Evolutionary conservation across 2,329 filamentous ascomycete genomes (phyloP).

Genomic region (Colletotrichum cuscutae): DNA sequence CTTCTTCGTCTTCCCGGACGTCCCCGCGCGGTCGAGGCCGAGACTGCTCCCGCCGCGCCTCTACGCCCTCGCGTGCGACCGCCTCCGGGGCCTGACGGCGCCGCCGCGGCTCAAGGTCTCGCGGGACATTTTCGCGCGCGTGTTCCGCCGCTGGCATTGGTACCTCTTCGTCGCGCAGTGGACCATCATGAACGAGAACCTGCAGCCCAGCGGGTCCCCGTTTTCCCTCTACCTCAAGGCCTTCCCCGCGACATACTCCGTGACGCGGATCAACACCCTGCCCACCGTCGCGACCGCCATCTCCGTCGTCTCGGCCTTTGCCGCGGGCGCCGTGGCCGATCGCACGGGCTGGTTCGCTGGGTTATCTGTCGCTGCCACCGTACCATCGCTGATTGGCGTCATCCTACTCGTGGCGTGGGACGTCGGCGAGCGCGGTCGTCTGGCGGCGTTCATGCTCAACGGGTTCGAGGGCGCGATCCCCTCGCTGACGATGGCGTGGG

Average conservation of each 20-base stretch:
- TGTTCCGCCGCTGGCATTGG: conserved; percentile 51
- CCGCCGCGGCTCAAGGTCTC: conserved; percentile 46
- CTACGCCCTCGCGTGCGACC: conserved; percentile 44
- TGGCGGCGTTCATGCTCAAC: conserved; percentile 49
- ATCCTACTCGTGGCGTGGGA: conserved; percentile 48
- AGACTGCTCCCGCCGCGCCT: conserved; percentile 43
- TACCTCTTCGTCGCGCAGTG: conserved; percentile 51
- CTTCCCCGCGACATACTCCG: conserved; percentile 47
- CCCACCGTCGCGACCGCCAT: conserved; percentile 52
- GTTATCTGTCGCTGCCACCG: conserved; percentile 42
- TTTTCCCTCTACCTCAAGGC: conserved; percentile 54
- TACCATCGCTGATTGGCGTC: conserved; percentile 47
- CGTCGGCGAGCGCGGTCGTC: conserved; percentile 48
- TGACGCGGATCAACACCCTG: conserved; percentile 52
- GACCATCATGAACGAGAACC: conserved; percentile 51
- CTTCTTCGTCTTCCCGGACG: conserved; percentile 46
- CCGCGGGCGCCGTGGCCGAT: conserved; percentile 46
- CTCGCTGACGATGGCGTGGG: conserved; percentile 52
- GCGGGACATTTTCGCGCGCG: conserved; percentile 47
- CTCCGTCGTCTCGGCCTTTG: conserved; percentile 47
- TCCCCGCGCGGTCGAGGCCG: conserved; percentile 43
- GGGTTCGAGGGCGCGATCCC: conserved; percentile 49
- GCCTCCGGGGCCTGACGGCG: conserved; percentile 41
- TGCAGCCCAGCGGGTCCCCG: conserved; percentile 45
- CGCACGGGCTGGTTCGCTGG: conserved; percentile 47